Percentiles rank a stretch among this genome's conserved stretches.
These are phyloP conservation scores for Turritis glabra DNA, from an alignment of 345 rosid species.

Conservation along the genomic window DNA sequence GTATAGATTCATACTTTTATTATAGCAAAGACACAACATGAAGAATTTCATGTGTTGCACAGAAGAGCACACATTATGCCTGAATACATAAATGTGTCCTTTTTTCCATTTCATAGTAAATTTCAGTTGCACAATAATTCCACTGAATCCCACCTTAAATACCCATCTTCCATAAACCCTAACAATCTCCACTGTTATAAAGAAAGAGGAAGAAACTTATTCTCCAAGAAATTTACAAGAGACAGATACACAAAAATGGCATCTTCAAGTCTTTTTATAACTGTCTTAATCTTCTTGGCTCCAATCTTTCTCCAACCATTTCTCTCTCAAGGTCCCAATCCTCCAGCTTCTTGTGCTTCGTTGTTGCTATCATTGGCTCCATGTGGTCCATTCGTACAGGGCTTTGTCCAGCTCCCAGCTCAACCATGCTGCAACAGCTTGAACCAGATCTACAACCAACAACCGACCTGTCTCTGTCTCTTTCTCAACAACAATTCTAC, in stretches of 20 bases:
- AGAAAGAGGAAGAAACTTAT: slow-evolving; percentile 35
- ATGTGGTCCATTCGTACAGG: slow-evolving; percentile 76
- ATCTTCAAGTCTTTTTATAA: slow-evolving; percentile 28
- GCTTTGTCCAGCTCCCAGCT: slow-evolving; percentile 50
- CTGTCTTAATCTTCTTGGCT: slow-evolving; percentile 39
- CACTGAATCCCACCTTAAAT: slow-evolving; percentile 43
- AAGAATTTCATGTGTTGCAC: slow-evolving; percentile 32
- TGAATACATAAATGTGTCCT: slow-evolving; percentile 26
- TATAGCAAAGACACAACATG: slow-evolving; percentile 16
- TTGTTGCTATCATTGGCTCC: slow-evolving; percentile 52
- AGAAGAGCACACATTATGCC: slow-evolving; percentile 49
- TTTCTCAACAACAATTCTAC: slow-evolving; percentile 53
- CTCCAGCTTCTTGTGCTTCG: slow-evolving; percentile 55
- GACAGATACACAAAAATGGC: slow-evolving; percentile 22
- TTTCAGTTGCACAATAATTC: slow-evolving; percentile 8
- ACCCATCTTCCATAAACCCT: slow-evolving; percentile 6
- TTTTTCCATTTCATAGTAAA: background rate
- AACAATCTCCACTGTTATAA: background rate
- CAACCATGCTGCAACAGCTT: slow-evolving; percentile 68
- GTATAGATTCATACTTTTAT: background rate
- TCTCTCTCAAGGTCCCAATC: slow-evolving; percentile 44
- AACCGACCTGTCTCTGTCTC: slow-evolving; percentile 65
- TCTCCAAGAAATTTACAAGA: background rate
- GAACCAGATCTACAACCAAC: slow-evolving; percentile 50
- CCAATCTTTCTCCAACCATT: slow-evolving; percentile 24